Base-by-base conservation (phyloP, 306 rosid genomes). In the Nissolia schottii region DNA sequence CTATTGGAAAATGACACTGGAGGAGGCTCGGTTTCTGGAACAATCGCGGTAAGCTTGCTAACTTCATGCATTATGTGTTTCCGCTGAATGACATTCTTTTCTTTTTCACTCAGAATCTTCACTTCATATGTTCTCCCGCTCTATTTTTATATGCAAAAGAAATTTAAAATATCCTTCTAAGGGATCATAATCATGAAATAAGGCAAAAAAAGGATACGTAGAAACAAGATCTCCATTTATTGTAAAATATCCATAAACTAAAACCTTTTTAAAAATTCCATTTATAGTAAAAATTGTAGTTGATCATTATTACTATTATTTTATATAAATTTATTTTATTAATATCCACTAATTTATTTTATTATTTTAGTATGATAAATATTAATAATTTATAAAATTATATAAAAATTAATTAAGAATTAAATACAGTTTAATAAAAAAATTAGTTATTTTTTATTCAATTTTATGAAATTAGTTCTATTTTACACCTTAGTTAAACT, bases 1-100 rank as follows among this genome's bases (percentile, higher is more conserved):
- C 78, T 93, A 50, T 84, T 93, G 83, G 98, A 93, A 87, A 93
- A 89, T 82, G 98, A 91, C 76, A 86, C 77, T 67, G 96, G 98
- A 56, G 98, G 96, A 70, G 97, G 98, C 75, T 93, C 98, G 3
- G 96, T 89, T 71, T 89, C 88, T 1, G 94, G 98, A 73, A 83
- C 81, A 18, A 68, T 89, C 48, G 81, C 92, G 48, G 98, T 91
- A 87, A 82, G 85, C 54, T 75, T 45, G 24, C 76, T 51, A 59
- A 41, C 74, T 49, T 67, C 58, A 32, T 51, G 43, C 34, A n/a
- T 64, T 56, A 53, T 32, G 64, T 41, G 22, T 51, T 43, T 69
- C 35, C 54, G 5, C 49, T 24, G 28, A 23, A 27, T 22, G 25
- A 6, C 15, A 25, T 25, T 48, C 43, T 43, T 49, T 45, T 32